These are phyloP conservation scores for Cairneyella variabilis DNA, from an alignment of 495 filamentous ascomycete genomes.

Conservation along the genomic window DNA sequence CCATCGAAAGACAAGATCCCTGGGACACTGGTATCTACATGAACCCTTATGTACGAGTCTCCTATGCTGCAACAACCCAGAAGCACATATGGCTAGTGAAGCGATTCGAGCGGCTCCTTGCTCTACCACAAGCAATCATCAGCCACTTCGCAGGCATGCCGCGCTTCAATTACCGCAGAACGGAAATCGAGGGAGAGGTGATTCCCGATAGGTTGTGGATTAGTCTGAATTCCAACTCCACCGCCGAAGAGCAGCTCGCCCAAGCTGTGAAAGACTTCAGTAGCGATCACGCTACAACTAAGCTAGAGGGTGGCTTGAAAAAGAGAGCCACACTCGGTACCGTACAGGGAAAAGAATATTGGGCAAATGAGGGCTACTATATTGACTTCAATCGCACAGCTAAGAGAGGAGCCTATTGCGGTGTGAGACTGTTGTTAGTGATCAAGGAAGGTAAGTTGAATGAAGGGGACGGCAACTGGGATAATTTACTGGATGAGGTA, in stretches of 20 bases:
- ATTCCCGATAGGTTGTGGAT: conserved; percentile 55
- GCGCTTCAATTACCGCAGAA: conserved; percentile 53
- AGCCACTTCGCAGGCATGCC: conserved; percentile 51
- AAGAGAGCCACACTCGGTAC: conserved; percentile 39
- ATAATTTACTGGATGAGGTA: conserved; percentile 32
- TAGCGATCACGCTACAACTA: conserved; percentile 27
- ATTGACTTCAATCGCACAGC: conserved; percentile 38
- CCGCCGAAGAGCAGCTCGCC: conserved; percentile 28
- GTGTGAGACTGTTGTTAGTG: conserved; percentile 50
- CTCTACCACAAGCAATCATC: conserved; percentile 48
- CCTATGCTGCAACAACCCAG: conserved; percentile 53
- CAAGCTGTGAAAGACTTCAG: conserved; percentile 42
- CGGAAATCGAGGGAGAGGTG: conserved; percentile 48
- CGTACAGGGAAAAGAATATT: conserved; percentile 25
- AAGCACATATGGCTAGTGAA: conserved; percentile 51
- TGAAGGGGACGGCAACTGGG: conserved; percentile 51
- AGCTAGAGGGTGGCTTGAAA: conserved; percentile 42
- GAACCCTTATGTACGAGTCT: conserved; percentile 69
- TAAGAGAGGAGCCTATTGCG: conserved; percentile 53
- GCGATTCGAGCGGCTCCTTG: conserved; percentile 57
- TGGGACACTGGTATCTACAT: conserved; percentile 59
- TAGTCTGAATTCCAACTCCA: conserved; percentile 2
- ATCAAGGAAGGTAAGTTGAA: conserved; percentile 44
- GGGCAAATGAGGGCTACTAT: conserved; percentile 29
- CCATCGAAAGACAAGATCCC: conserved; percentile 27